Conservation (phyloP, 768 basidiomycete genomes). For the Naganishia friedmannii region DNA sequence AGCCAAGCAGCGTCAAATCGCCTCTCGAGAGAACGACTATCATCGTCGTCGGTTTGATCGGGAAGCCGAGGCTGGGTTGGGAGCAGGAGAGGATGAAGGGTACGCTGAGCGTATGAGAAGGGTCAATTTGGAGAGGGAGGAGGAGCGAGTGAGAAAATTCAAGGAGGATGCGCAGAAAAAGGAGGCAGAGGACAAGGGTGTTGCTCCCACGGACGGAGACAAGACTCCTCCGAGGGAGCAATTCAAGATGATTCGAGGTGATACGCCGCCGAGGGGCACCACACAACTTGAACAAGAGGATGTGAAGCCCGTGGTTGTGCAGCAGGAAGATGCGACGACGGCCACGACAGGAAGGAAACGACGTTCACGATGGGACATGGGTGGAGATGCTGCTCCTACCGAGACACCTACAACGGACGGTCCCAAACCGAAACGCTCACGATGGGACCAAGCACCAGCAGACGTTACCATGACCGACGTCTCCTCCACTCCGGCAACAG, state of each 20-base stretch:
- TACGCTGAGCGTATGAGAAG: conserved; percentile 97
- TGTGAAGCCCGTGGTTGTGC: conserved; percentile 41
- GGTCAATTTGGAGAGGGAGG: conserved; percentile 87
- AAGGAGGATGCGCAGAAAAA: conserved; percentile 85
- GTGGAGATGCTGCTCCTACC: background rate
- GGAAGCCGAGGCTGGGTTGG: conserved; percentile 57
- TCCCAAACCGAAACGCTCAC: conserved; percentile 68
- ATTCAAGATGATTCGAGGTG: conserved; percentile 59
- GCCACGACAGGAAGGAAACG: conserved; percentile 62
- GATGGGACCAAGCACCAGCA: conserved; percentile 86
- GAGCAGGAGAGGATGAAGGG: conserved; percentile 71
- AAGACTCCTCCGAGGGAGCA: conserved; percentile 61
- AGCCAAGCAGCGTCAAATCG: conserved; percentile 87
- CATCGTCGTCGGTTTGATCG: conserved; percentile 87
- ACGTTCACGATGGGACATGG: conserved; percentile 91
- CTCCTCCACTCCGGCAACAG: conserved; percentile 49
- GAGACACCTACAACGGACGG: conserved; percentile 67
- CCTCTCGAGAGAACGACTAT: conserved; percentile 88
- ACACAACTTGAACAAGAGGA: conserved; percentile 36
- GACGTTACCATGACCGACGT: conserved; percentile 31
- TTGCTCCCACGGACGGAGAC: conserved; percentile 62
- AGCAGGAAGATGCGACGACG: conserved; percentile 64
- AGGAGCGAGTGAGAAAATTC: conserved; percentile 71
- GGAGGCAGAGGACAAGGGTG: conserved; percentile 64
- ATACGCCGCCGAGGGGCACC: conserved; percentile 30